Evolutionary conservation across 371 early-diverging fungal genomes (phyloP), one percentile per base, ranked within the genome.

Genomic region (Syncephalastrum sp.): DNA sequence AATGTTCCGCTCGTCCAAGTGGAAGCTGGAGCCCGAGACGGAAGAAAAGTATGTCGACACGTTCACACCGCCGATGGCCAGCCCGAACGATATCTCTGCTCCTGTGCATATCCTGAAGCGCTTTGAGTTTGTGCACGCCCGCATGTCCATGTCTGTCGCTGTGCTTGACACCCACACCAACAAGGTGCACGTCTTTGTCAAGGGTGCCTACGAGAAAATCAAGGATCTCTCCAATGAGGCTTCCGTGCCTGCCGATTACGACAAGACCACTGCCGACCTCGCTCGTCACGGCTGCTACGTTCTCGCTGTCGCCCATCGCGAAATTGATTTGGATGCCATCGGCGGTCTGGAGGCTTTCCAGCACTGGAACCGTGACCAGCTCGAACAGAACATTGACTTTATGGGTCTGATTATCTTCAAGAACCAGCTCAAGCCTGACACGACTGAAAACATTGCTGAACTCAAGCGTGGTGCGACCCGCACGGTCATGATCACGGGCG

Each of bases 401-500:
- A 63, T 83, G 25, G 91, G 92, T 12, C 79, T 96, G 47, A 63
- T 95, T 16, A 70, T 96, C 33, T 95, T 98, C 70, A 86, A 90
- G 56, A 96, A 96, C 68, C 86, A 85, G 64, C 71, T 95, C 10
- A 98, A 98, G 74, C 72, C 60, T 5, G 92, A 91, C 57, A 90
- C 94, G 1, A 70, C 71, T 4, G 77, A 76, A 33, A 89, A 87
- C 5, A 84, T 97, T 56, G 68, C 72, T 3, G 86, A 84, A 67
- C 82, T 97, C 42, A 86, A 87, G 46, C 72, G 69, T 15, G 95
- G 93, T 41, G 84, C 81, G 23, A 85, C 89, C 29, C 83, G 92
- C 27, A 85, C 82, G 10, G 81, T 93, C 25, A 97, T 97, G 93
- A 91, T 93, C 61, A 96, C 98, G 14, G 98, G 98, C 47, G 98